These are phyloP conservation scores for carrot (Daucus carota) DNA, from an alignment of 129 eudicot genomes.

Conservation along the genomic window DNA sequence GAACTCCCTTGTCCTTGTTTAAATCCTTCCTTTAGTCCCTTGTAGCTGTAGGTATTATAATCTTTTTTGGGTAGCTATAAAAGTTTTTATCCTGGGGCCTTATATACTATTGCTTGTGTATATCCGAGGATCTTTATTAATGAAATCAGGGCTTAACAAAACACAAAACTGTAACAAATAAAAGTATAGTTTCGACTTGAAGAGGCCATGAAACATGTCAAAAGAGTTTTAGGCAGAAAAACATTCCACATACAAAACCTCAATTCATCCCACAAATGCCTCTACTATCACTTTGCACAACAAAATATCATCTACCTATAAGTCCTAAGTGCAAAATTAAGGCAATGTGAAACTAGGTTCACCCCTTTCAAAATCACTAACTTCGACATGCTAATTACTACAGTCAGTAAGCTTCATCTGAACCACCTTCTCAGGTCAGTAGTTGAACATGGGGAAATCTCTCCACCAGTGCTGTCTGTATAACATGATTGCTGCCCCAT, in stretches of 20 bases:
- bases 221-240: background rate
- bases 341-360: constrained; percentile 8
- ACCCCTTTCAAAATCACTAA: background rate
- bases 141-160: background rate
- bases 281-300: background rate
- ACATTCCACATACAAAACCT: background rate
- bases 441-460: constrained; percentile 79
- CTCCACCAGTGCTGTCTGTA: constrained; percentile 69
- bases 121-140: background rate
- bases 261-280: background rate
- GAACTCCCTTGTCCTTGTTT: background rate
- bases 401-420: constrained; percentile 23
- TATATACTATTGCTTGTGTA: background rate
- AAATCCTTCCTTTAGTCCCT: no score
- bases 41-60: background rate
- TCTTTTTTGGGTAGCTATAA: background rate
- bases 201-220: background rate
- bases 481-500: constrained; percentile 56
- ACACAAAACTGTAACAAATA: no score
- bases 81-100: background rate
- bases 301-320: background rate
- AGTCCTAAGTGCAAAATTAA: constrained; percentile 8
- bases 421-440: constrained; percentile 74
- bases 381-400: background rate
- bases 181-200: background rate